These are phyloP conservation scores for Magnaporthiopsis rhizophila DNA, from an alignment of 2,329 filamentous ascomycete genomes.

Conservation along the genomic window DNA sequence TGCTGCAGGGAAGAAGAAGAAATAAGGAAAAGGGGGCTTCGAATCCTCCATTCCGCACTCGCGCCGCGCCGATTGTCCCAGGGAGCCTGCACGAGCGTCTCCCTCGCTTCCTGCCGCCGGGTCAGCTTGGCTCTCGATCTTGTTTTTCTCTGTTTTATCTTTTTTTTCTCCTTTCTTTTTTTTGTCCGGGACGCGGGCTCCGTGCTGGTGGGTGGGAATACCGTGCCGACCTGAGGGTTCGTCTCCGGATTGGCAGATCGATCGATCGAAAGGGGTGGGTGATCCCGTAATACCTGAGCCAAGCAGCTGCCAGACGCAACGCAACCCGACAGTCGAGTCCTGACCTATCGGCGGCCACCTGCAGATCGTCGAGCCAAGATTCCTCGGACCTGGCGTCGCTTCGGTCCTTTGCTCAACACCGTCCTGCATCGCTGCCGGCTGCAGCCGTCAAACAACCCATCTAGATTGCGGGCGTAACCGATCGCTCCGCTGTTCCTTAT, in stretches of 20 bases:
- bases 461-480: neutral
- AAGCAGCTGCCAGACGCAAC: no score
- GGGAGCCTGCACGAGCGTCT: neutral
- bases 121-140: neutral
- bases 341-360: neutral
- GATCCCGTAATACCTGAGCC: neutral
- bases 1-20: neutral
- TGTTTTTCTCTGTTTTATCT: slow-evolving; percentile 5
- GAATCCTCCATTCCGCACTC: neutral
- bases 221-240: neutral
- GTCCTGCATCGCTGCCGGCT: neutral
- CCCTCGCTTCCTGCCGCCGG: neutral
- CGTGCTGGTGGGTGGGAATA: neutral
- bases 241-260: neutral
- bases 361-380: neutral
- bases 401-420: neutral
- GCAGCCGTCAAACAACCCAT: neutral
- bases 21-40: neutral
- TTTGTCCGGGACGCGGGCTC: neutral
- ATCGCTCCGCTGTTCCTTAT: neutral
- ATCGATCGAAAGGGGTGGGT: neutral
- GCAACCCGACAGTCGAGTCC: neutral
- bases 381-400: neutral
- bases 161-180: slow-evolving; percentile 5
- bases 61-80: neutral